Evolutionary conservation across 75 land plant species (phyloP).

Genomic region (Larix kaempferi): DNA sequence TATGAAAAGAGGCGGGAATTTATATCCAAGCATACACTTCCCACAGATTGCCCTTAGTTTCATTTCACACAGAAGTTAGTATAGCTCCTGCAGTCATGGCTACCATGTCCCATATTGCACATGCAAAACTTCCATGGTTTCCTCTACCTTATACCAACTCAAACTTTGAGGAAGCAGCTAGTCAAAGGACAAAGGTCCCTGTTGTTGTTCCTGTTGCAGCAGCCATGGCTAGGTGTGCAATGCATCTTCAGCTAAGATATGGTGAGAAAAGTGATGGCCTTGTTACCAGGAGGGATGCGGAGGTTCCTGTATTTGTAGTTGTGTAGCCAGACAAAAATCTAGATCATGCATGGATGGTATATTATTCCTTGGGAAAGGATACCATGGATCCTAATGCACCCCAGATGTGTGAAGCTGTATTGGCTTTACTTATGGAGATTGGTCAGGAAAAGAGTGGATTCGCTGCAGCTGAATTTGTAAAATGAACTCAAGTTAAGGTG

Average conservation of each 20-base stretch:
- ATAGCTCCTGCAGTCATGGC: constrained; percentile 72
- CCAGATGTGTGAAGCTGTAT: constrained; percentile 92
- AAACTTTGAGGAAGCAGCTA: constrained; percentile 21
- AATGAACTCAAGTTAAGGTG: not conserved
- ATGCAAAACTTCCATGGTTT: constrained; percentile 85
- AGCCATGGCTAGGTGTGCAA: constrained; percentile 94
- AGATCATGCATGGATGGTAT: constrained; percentile 99
- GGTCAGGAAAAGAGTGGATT: constrained; percentile 35
- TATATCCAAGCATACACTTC: constrained; percentile 61
- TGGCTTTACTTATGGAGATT: constrained; percentile 75
- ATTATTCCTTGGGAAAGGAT: constrained; percentile 58
- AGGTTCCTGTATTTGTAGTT: constrained; percentile 92
- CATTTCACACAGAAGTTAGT: constrained; percentile 91
- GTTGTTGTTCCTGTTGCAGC: constrained; percentile 91
- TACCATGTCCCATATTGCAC: constrained; percentile 90
- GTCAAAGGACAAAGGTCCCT: constrained; percentile 53
- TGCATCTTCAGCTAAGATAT: constrained; percentile 78
- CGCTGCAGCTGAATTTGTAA: not conserved
- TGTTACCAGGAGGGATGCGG: constrained; percentile 91
- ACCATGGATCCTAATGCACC: constrained; percentile 72
- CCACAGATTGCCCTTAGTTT: constrained; percentile 80
- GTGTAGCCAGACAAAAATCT: constrained; percentile 76
- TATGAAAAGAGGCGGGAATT: constrained; percentile 84
- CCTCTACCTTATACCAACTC: constrained; percentile 12
- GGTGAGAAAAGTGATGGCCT: constrained; percentile 99